Conservation (phyloP, 495 filamentous ascomycete genomes). For the Podospora tetraspora region DNA sequence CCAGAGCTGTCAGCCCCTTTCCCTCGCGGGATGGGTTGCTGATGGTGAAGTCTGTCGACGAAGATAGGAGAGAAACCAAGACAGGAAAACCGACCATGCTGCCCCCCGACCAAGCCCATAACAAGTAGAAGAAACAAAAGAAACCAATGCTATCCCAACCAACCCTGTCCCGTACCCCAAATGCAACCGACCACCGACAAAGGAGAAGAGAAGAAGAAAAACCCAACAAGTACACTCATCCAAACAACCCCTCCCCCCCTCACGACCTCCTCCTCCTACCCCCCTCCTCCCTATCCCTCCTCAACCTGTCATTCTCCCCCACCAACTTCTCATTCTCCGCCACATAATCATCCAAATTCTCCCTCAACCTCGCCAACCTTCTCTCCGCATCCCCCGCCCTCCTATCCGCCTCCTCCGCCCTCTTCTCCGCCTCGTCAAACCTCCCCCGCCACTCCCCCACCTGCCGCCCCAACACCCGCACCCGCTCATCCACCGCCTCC, state of each 20-base stretch:
- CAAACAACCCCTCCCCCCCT: not conserved
- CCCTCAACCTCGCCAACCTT: conserved; percentile 7
- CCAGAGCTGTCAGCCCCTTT: not conserved
- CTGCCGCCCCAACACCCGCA: conserved; percentile 10
- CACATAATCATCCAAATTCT: conserved; percentile 16
- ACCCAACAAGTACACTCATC: not conserved
- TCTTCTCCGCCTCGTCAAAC: conserved; percentile 17
- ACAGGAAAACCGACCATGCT: not conserved
- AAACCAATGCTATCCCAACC: not conserved
- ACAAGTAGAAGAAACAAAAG: not conserved
- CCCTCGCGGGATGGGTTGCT: not conserved
- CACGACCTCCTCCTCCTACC: conserved; percentile 1
- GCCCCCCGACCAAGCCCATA: not conserved
- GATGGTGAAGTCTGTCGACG: not conserved
- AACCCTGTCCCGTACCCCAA: not conserved
- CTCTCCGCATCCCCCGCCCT: conserved; percentile 7
- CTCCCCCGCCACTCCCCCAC: conserved; percentile 15
- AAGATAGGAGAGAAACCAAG: not conserved
- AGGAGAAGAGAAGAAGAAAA: not conserved
- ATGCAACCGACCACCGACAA: not conserved
- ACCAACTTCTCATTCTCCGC: conserved; percentile 14
- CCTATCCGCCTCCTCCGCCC: conserved; percentile 3
- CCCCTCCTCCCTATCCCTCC: conserved; percentile 1
- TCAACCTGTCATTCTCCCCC: conserved; percentile 17
- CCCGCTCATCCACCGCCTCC: conserved; percentile 12